Base-by-base conservation (phyloP, 495 filamentous ascomycete species). In the Aspergillus cavernicola region DNA sequence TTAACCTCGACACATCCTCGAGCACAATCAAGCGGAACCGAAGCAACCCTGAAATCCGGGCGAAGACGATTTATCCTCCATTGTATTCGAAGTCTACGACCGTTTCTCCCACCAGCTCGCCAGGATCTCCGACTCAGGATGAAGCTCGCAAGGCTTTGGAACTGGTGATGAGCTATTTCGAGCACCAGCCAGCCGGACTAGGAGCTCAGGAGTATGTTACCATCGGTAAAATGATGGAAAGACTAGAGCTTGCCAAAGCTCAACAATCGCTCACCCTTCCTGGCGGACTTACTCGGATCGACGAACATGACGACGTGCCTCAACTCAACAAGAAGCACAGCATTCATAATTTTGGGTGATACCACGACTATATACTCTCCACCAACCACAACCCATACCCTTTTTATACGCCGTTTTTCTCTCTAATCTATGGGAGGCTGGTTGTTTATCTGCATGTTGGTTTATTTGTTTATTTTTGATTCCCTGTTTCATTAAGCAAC, bases 71-170 rank as follows among this genome's bases (percentile, higher is more conserved):
- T 62, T 76, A 78, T 28, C 77, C 73, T 12, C 71, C 77, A 0
- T 68, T 72, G 1, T 58, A 66, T 39, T 63, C 71, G 0, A 75
- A 69, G 28, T 71, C 71, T 9, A 65, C 51, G 22, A 66, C 64
- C 2, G 62, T 68, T 19, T 75, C 71, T 8, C 76, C 73, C 6
- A 59, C 66, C 46, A 66, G 66, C 54, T 61, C 71, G 10, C 65
- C 74, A 28, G 66, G 74, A n/a, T 85, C 86, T 0, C 91, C 92
- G 0, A 92, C 88, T 1, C 89, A 90, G 63, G 93, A 97, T 55
- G 92, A 98, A 64, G 93, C 93, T 0, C 78, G 85, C 23, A 80
- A 81, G 31, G 95, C 93, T 2, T 78, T 96, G 18, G 90, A 97
- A 62, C 80, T 92, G 11, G 79, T 97, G 1, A 81, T 95, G 70